Base-by-base conservation (phyloP, 192 early-diverging fungal species). In the Coemansia sp. region DNA sequence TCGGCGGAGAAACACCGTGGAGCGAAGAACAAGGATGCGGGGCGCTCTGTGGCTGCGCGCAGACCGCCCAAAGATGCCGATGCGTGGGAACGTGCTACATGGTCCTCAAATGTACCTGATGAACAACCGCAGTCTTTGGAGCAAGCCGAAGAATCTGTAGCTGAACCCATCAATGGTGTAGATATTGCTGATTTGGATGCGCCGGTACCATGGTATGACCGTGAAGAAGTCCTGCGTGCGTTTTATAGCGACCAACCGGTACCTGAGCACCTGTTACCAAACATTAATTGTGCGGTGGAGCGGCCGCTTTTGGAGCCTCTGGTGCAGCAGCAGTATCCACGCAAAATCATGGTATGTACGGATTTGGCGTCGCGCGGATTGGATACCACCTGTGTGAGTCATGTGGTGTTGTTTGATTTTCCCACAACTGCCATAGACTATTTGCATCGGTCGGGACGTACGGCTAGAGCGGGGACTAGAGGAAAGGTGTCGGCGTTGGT, bases 361-460 rank as follows among this genome's bases (percentile, higher is more conserved):
- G 96, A 98, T 69, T 86, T 96, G 64, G 93, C 91, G 2, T 93
- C 92, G 5, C 85, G 96, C 32, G 96, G 96, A 0, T 76, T 98
- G 31, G 96, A 98, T 61, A 95, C 93, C 18, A 89, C 88, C 28
- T 87, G 87, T 56, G 93, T 95, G 5, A 84, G 90, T 29, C 96
- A 96, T 75, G 93, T 98, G 11, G 80, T 98, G 5, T 65, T 94
- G 50, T 95, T 91, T 65, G 94, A 98, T 51, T 95, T 98, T 71
- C 96, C 96, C 0, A 88, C 89, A 5, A 93, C 91, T 0, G 88
- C 90, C 0, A 90, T 96, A 22, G 93, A 98, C 76, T 98, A 96
- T 72, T 63, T 98, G 58, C 96, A 98, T 72, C 88, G 96, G 18
- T 85, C 93, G 2, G 96, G 96, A 0, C 79, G 96, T 16, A 96